phyloP scores from a whole-genome alignment of 306 rosid species.

The Dryas octopetala region DNA sequence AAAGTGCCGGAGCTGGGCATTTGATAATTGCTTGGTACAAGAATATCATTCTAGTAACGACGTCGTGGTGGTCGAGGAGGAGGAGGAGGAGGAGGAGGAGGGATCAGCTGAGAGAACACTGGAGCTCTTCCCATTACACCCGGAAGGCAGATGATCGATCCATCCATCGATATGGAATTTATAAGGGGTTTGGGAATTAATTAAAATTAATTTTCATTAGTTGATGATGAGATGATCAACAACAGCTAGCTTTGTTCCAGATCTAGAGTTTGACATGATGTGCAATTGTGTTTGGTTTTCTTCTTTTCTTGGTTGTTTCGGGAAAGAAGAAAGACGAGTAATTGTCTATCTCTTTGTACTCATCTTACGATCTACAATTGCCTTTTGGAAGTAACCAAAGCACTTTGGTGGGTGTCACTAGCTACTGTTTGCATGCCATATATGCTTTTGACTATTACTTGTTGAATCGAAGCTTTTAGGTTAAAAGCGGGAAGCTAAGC shows the following conservation, averaged over 20 bases:
- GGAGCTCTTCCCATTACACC: slow-evolving; percentile 91
- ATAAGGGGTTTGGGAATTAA: too few relatives aligned
- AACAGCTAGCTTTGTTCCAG: too few relatives aligned
- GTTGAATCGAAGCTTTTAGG: slow-evolving; percentile 66
- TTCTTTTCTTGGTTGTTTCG: slow-evolving; percentile 56
- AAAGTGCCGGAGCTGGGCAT: slow-evolving; percentile 70
- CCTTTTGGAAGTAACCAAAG: slow-evolving; percentile 47
- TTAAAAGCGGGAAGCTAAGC: slow-evolving; percentile 57
- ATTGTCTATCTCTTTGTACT: slow-evolving; percentile 52
- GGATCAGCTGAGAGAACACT: slow-evolving; percentile 42
- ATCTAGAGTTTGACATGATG: slow-evolving; percentile 13
- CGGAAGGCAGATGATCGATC: slow-evolving; percentile 59
- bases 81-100: too few relatives aligned
- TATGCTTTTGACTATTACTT: not conserved
- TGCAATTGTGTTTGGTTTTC: slow-evolving; percentile 26
- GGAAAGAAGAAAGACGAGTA: slow-evolving; percentile 77
- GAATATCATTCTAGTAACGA: slow-evolving; percentile 22
- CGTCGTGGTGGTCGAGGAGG: too few relatives aligned
- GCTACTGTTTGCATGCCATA: not conserved
- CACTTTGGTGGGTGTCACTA: slow-evolving; percentile 30
- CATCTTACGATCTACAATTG: slow-evolving; percentile 11
- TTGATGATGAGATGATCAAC: too few relatives aligned
- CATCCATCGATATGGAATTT: not conserved
- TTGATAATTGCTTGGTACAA: slow-evolving; percentile 52
- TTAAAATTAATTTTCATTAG: too few relatives aligned